phyloP scores from a whole-genome alignment of 2,329 filamentous ascomycete genomes.

The Colletotrichum tofieldiae region DNA sequence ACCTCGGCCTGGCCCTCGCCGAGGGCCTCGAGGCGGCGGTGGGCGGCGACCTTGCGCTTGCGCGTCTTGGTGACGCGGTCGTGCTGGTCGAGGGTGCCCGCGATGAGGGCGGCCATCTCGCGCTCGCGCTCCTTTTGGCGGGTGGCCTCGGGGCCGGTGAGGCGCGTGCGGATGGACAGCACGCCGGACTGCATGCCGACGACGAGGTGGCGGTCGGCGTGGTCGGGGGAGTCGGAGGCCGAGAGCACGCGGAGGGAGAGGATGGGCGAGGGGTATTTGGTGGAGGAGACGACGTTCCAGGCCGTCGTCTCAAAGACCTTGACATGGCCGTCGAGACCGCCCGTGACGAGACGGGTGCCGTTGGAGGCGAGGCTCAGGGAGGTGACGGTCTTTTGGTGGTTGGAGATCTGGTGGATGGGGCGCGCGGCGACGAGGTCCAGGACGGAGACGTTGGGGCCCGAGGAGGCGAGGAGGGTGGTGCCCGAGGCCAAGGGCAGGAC shows the following conservation, averaged over 20 bases:
- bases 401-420: conserved; percentile 88
- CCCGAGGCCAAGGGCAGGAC: conserved; percentile 91
- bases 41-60: conserved; percentile 68
- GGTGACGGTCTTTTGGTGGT: conserved; percentile 98
- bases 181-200: conserved; percentile 96
- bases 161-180: conserved; percentile 90
- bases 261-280: conserved; percentile 94
- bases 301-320: conserved; percentile 95
- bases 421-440: conserved; percentile 93
- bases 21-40: conserved; percentile 79
- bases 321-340: conserved; percentile 93
- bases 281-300: conserved; percentile 96
- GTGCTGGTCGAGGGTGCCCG: conserved; percentile 83
- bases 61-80: conserved; percentile 81
- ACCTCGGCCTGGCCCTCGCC: conserved; percentile 87
- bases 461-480: conserved; percentile 87
- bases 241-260: conserved; percentile 84
- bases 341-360: conserved; percentile 86
- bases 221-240: conserved; percentile 51
- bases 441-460: conserved; percentile 90
- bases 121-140: conserved; percentile 83
- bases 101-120: conserved; percentile 87
- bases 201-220: conserved; percentile 86
- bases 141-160: conserved; percentile 85
- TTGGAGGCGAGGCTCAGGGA: conserved; percentile 86